Evolutionary conservation across 2,329 filamentous ascomycete species (phyloP).

Genomic region (Phaeosphaeria sp.): DNA sequence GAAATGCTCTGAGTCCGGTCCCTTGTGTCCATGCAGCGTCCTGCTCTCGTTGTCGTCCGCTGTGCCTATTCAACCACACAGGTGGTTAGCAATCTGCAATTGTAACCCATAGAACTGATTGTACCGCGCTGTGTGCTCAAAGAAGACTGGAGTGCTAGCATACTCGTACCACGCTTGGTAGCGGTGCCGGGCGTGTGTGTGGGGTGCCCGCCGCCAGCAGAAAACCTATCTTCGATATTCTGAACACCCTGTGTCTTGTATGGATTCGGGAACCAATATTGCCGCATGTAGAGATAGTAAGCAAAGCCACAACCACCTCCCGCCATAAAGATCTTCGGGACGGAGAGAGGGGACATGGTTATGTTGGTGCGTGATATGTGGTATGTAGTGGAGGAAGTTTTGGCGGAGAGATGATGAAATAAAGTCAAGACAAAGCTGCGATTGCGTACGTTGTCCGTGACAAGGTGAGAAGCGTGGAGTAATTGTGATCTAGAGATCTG

Average conservation of each 20-base stretch:
- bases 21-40: slow-evolving; percentile 32
- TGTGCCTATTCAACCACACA: slow-evolving; percentile 20
- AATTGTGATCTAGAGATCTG: neutral
- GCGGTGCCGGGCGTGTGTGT: slow-evolving; percentile 40
- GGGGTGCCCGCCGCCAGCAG: slow-evolving; percentile 38
- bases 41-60: slow-evolving; percentile 29
- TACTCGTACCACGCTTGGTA: slow-evolving; percentile 34
- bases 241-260: slow-evolving; percentile 45
- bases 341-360: slow-evolving; percentile 39
- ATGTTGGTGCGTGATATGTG: neutral
- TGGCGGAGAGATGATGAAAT: neutral
- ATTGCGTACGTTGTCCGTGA: neutral
- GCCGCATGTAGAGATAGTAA: slow-evolving; percentile 47
- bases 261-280: slow-evolving; percentile 48
- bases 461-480: neutral
- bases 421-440: neutral
- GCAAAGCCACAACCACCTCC: slow-evolving; percentile 43
- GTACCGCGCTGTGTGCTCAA: neutral
- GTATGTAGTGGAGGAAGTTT: slow-evolving; percentile 1
- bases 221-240: slow-evolving; percentile 44
- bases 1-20: slow-evolving; percentile 35
- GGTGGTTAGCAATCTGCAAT: slow-evolving; percentile 6
- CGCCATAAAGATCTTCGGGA: slow-evolving; percentile 47
- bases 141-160: no score
- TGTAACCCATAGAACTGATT: no score